phyloP scores from a whole-genome alignment of 1,139 yeast genomes.

The Keqinozyma sinolaborantium region DNA sequence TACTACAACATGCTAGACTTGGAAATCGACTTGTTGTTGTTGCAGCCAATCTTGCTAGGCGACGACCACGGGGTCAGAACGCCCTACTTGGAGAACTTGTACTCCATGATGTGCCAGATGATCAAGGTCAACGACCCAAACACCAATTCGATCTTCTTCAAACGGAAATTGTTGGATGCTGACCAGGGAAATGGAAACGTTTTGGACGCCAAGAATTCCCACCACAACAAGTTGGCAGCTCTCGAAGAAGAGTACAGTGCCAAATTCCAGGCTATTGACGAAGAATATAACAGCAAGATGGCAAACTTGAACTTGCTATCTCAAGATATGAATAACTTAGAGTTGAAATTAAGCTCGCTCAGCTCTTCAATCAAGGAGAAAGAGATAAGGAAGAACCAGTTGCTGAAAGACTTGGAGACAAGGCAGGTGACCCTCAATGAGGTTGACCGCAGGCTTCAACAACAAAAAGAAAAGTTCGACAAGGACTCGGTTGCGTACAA shows the following conservation, averaged over 20 bases:
- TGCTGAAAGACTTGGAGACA: conserved; percentile 17
- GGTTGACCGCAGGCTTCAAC: conserved; percentile 12
- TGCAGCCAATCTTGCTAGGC: conserved; percentile 83
- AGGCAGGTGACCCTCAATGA: conserved; percentile 12
- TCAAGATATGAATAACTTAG: conserved; percentile 18
- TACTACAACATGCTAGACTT: conserved; percentile 53
- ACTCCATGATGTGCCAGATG: conserved; percentile 73
- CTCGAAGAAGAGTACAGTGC: conserved; percentile 4
- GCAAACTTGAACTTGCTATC: conserved; percentile 15
- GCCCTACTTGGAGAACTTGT: conserved; percentile 84
- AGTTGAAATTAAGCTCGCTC: conserved; percentile 16
- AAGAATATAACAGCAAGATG: conserved; percentile 10
- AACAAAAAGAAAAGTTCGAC: conserved; percentile 12
- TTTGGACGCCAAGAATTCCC: neutral
- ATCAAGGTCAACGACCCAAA: conserved; percentile 42
- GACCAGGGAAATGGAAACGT: conserved; percentile 4
- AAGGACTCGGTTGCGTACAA: conserved; percentile 8
- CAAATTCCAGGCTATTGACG: conserved; percentile 6
- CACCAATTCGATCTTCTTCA: conserved; percentile 31
- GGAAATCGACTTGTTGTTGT: conserved; percentile 67
- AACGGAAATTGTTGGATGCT: conserved; percentile 15
- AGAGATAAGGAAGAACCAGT: conserved; percentile 16
- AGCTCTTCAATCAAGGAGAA: conserved; percentile 20
- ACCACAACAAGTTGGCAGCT: neutral
- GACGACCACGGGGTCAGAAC: conserved; percentile 84